Conservation (phyloP, 768 basidiomycete genomes). For the Tephrocybe sp. region DNA sequence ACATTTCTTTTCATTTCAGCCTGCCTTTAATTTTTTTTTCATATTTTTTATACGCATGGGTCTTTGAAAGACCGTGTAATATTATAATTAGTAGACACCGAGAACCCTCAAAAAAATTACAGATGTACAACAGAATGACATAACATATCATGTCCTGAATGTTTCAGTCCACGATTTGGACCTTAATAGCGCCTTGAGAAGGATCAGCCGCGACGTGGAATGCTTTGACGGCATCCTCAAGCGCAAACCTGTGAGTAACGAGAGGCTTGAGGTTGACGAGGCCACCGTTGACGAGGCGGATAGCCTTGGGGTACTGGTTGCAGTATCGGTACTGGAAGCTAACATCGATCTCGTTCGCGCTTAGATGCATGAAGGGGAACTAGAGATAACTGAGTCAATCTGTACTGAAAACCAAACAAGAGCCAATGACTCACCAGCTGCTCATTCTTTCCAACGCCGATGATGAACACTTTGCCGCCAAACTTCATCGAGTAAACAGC, state of each 20-base stretch:
- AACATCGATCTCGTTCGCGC: conserved; percentile 69
- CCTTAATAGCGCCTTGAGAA: conserved; percentile 66
- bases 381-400: conserved; percentile 15
- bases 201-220: conserved; percentile 78
- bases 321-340: conserved; percentile 70
- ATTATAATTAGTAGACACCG: not conserved
- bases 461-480: conserved; percentile 68
- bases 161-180: conserved; percentile 57
- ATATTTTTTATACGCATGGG: too few species aligned
- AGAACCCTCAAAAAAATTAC: not conserved
- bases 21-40: too few species aligned
- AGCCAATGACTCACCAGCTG: conserved; percentile 40
- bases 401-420: not conserved
- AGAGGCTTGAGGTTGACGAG: conserved; percentile 75
- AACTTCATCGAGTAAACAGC: conserved; percentile 65
- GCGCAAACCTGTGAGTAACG: conserved; percentile 72
- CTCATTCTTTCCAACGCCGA: conserved; percentile 68
- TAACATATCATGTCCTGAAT: not conserved
- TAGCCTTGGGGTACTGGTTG: conserved; percentile 83
- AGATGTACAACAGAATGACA: not conserved
- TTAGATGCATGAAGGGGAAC: conserved; percentile 77
- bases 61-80: conserved; percentile 6
- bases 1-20: not conserved
- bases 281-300: conserved; percentile 75
- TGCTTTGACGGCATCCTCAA: conserved; percentile 74